Percentiles rank a stretch among this genome's conserved stretches.
These are phyloP conservation scores for Chlamydomonas applanata DNA, from an alignment of 139 green algal species.

Conservation along the genomic window DNA sequence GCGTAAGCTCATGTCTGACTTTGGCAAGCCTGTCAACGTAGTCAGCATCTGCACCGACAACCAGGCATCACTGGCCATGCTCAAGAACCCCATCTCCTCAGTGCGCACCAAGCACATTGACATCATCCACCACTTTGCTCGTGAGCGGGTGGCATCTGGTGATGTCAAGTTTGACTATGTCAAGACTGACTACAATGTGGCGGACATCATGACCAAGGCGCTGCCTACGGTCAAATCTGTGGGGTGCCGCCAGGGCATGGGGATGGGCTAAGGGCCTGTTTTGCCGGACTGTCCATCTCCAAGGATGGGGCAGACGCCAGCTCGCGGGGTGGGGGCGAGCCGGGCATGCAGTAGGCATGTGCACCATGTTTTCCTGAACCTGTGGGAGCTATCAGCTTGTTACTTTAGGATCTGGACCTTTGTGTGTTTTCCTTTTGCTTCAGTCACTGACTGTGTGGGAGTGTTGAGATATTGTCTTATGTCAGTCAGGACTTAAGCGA, in stretches of 20 bases:
- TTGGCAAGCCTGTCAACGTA: not conserved
- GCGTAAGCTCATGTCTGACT: constrained; percentile 26
- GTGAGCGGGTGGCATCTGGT: constrained; percentile 14
- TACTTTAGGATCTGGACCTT: too few species aligned
- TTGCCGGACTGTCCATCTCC: too few species aligned
- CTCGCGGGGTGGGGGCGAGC: too few species aligned
- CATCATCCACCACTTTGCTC: constrained; percentile 31
- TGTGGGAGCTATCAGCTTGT: too few species aligned
- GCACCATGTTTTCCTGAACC: too few species aligned
- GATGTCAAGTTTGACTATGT: constrained; percentile 28
- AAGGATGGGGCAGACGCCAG: too few species aligned
- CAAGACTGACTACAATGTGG: constrained; percentile 19
- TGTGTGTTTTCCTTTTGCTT: too few species aligned
- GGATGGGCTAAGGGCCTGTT: too few species aligned
- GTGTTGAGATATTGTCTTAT: too few species aligned
- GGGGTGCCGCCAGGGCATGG: constrained; percentile 10
- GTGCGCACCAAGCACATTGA: constrained; percentile 48
- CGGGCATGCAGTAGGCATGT: too few species aligned
- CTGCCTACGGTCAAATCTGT: constrained; percentile 16
- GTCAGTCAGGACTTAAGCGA: too few species aligned
- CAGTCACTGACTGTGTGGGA: too few species aligned
- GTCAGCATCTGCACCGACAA: constrained; percentile 32
- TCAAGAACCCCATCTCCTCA: constrained; percentile 24
- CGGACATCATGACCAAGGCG: constrained; percentile 36
- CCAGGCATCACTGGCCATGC: constrained; percentile 34